Evolutionary conservation across 352 stramenopile species (phyloP), one percentile per base, ranked within the genome.

Genomic region (Phytophthora hybrid): DNA sequence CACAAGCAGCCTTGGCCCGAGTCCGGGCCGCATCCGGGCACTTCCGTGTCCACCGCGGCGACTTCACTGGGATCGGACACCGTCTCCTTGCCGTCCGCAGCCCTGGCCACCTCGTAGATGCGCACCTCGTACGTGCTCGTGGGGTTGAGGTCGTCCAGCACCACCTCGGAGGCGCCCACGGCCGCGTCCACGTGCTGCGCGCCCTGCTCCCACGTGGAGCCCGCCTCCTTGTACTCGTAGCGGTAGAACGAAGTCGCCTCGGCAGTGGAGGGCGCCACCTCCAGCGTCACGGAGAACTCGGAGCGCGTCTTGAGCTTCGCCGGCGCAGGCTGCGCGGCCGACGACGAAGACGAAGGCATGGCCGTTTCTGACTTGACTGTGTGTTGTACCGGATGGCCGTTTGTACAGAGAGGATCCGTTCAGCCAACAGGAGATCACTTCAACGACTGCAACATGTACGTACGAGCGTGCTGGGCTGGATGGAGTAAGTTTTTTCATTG

Each of bases 91-190:
- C 76, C 81, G 41, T 86, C 73, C 13, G 52, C 69, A 49, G 60
- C 58, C 49, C 80, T 84, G 7, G 67, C 59, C 26, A 95, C 77
- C 8, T 85, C 80, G 72, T 90, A 93, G 53, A 97, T 77, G 52
- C 90, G 89, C 64, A 97, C 85, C 67, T 97, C 85, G 76, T 97
- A 97, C 51, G 90, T 92, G 83, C 89, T 93, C 49, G 90, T 96
- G 29, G 90, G 90, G 80, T 95, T 95, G 14, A 97, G 78, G 59
- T 97, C 90, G 73, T 97, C 89, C 59, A 97, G 80, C 69, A 93
- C 29, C 55, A 94, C 82, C 31, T 87, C 77, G 4, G 64, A 72
- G 5, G 82, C 85, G 7, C 79, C 78, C 0, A 74, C 31, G 46
- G 80, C 60, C 14, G 80, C 75, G 61, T 93, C 82, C 44, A 93